Base-by-base conservation (phyloP, 1,284 basidiomycete genomes). In the Stereum hirsutum region DNA sequence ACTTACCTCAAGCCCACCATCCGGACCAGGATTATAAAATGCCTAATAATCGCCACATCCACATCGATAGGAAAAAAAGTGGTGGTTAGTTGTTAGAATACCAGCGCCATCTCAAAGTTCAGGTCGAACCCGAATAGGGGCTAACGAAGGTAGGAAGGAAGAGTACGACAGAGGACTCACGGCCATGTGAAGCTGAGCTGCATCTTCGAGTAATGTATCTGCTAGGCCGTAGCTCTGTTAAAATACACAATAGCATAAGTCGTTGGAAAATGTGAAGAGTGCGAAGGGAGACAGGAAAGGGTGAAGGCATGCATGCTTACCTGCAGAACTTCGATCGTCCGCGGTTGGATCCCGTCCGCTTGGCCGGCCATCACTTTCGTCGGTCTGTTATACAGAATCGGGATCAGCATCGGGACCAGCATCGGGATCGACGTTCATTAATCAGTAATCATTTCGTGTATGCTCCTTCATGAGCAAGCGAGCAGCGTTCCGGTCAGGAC, bases 311-410 rank as follows among this genome's bases (percentile, higher is more conserved):
- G 1, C 34, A 11, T 6, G 39, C 52, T 31, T 40, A 76, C 81
- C 70, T 86, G 79, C 20, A 90, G 61, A 5, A 89, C 78, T 58
- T 90, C 87, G 39, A 88, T 75, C 1, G 83, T 85, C 31, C 85
- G 71, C 0, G 82, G 81, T 54, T 86, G 81, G 40, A 89, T 80
- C 4, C 85, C 86, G 54, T 89, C 86, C 0, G 84, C 86, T 54
- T 88, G 84, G 12, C 87, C 87, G 5, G 77, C 75, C 28, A 68
- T 56, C 11, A 85, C 71, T 52, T 72, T 78, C 12, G 51, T 48
- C 5, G 78, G 70, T 49, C 82, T 86, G 19, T 14, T 17, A 25
- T n/a, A 25, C 30, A 7, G n/a, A n/a, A n/a, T n/a, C n/a, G n/a
- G n/a, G n/a, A n/a, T n/a, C n/a, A n/a, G n/a, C n/a, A n/a, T n/a